A percentile compares a stretch with the other conserved stretches of the same genome.
Conservation (phyloP, 148 eudicot genomes). For the Camellia sinensis region DNA sequence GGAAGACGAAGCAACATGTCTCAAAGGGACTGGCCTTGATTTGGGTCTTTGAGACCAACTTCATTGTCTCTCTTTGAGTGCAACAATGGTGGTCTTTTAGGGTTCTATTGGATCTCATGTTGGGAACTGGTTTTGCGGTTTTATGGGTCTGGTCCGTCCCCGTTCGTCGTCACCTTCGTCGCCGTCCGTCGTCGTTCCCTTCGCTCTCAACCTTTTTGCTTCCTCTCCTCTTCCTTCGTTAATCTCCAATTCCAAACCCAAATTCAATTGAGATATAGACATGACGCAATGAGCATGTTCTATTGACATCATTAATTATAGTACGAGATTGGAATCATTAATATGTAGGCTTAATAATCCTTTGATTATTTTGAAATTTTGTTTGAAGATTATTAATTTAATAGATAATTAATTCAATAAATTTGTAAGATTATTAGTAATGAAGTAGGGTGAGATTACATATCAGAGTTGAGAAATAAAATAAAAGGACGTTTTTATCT, state of each 20-base stretch:
- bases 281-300: not conserved
- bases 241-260: too few relatives aligned
- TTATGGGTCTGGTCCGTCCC: slow-evolving; percentile 18
- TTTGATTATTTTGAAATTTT: too few relatives aligned
- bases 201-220: not conserved
- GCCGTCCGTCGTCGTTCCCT: not conserved
- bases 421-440: too few relatives aligned
- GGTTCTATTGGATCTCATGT: slow-evolving; percentile 27
- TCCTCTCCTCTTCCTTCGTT: not conserved
- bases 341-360: too few relatives aligned
- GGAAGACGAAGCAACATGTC: slow-evolving; percentile 78
- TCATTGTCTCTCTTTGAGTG: slow-evolving; percentile 67
- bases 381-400: too few relatives aligned
- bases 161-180: not conserved
- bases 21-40: slow-evolving; percentile 63
- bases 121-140: slow-evolving; percentile 44
- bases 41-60: slow-evolving; percentile 38
- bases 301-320: too few relatives aligned
- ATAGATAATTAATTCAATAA: too few relatives aligned
- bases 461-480: too few relatives aligned
- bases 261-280: not conserved
- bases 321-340: not conserved
- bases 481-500: too few relatives aligned
- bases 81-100: slow-evolving; percentile 64
- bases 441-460: not conserved